phyloP scores from a whole-genome alignment of 768 basidiomycete species.

The Chlorophyllum brunneum region DNA sequence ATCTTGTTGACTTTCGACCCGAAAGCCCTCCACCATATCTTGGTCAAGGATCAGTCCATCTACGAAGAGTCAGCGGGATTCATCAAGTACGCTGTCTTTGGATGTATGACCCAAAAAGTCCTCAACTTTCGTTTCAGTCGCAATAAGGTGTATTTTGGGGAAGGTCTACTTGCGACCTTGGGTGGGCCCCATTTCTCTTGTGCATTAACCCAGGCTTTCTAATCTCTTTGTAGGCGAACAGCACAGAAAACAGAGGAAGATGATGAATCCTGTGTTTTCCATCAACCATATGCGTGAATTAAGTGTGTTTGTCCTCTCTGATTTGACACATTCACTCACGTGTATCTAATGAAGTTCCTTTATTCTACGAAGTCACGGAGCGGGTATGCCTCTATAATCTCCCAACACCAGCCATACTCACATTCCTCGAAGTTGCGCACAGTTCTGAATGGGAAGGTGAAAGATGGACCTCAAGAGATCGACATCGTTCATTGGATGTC shows the following conservation, averaged over 20 bases:
- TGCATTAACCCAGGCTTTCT: not conserved
- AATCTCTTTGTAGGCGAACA: slow-evolving; percentile 7
- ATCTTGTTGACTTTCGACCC: slow-evolving; percentile 29
- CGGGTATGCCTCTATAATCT: slow-evolving; percentile 19
- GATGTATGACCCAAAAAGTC: not conserved
- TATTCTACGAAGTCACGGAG: slow-evolving; percentile 30
- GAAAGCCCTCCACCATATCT: slow-evolving; percentile 39
- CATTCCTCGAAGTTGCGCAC: slow-evolving; percentile 20
- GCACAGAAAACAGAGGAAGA: slow-evolving; percentile 26
- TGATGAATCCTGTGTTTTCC: slow-evolving; percentile 35
- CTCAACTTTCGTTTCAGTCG: slow-evolving; percentile 1
- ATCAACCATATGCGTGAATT: slow-evolving; percentile 29
- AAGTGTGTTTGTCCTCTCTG: slow-evolving; percentile 20
- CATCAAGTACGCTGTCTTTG: slow-evolving; percentile 17
- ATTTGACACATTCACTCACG: not conserved
- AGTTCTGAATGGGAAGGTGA: slow-evolving; percentile 21
- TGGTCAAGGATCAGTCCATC: slow-evolving; percentile 35
- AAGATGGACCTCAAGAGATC: slow-evolving; percentile 19
- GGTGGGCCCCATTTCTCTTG: slow-evolving; percentile 16
- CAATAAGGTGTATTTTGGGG: slow-evolving; percentile 21
- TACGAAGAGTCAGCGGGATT: slow-evolving; percentile 24
- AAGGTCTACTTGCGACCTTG: slow-evolving; percentile 19
- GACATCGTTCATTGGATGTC: slow-evolving; percentile 23
- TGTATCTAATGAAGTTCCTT: slow-evolving; percentile 25
- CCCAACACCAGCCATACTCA: not conserved